A percentile compares a stretch with the other conserved stretches of the same genome.
Conservation (phyloP, 1,284 basidiomycete genomes). For the Puccinia hordei region DNA sequence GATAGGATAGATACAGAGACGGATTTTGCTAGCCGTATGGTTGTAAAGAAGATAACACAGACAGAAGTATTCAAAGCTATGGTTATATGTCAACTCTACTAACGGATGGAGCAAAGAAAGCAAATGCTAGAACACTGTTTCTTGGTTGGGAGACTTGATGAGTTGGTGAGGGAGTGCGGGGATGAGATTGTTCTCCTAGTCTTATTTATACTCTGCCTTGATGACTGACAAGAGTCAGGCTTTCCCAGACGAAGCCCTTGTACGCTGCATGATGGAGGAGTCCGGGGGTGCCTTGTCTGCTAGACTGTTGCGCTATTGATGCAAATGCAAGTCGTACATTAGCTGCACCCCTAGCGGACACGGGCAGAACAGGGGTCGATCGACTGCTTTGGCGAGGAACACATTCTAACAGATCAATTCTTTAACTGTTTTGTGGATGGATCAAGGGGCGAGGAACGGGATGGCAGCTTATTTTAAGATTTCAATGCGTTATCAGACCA, state of each 20-base stretch:
- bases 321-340: too few relatives aligned
- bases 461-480: conserved; percentile 3
- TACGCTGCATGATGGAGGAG: background rate
- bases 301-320: background rate
- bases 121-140: background rate
- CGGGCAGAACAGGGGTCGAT: background rate
- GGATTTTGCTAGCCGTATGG: background rate
- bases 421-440: too few relatives aligned
- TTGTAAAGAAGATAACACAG: background rate
- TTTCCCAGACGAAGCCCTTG: too few relatives aligned
- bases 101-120: background rate
- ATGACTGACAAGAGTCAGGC: background rate
- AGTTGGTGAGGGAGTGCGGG: background rate
- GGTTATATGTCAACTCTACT: background rate
- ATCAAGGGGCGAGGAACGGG: conserved; percentile 2
- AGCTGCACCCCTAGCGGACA: background rate
- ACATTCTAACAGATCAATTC: background rate
- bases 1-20: too few relatives aligned
- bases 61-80: background rate
- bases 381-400: background rate
- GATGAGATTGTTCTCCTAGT: background rate
- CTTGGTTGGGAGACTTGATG: background rate
- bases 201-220: background rate
- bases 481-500: too few relatives aligned
- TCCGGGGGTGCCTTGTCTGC: background rate